phyloP scores from a whole-genome alignment of 768 basidiomycete species.

The Suillus luteus region DNA sequence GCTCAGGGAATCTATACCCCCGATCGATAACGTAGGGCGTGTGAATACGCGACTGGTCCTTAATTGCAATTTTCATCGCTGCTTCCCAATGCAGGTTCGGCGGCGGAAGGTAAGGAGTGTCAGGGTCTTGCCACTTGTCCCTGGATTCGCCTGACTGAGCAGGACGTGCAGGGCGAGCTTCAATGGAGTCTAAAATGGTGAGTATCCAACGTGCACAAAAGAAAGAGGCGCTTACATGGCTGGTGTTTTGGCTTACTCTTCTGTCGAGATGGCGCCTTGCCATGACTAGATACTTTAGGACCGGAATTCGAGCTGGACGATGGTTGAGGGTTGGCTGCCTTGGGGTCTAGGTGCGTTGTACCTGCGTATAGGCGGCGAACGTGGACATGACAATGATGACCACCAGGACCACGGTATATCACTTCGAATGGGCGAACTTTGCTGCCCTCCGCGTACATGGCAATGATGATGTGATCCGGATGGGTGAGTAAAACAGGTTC shows the following conservation, averaged over 20 bases:
- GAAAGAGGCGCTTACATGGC: neutral
- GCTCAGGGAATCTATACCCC: constrained; percentile 7
- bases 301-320: neutral
- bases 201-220: neutral
- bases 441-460: neutral
- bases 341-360: neutral
- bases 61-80: neutral
- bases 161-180: neutral
- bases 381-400: neutral
- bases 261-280: constrained; percentile 4
- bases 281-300: neutral
- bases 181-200: neutral
- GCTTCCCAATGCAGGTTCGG: constrained; percentile 2
- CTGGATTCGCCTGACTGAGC: neutral
- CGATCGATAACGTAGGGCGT: neutral
- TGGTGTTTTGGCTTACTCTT: neutral
- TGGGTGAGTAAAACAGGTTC: neutral
- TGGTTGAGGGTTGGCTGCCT: neutral
- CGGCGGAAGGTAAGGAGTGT: neutral
- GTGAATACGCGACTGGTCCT: neutral
- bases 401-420: constrained; percentile 3
- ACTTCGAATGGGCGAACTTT: constrained; percentile 5
- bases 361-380: neutral
- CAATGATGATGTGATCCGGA: constrained; percentile 5
- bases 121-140: constrained; percentile 3